phyloP scores from a whole-genome alignment of 2,329 filamentous ascomycete genomes.

The Aspergillus alliaceus region DNA sequence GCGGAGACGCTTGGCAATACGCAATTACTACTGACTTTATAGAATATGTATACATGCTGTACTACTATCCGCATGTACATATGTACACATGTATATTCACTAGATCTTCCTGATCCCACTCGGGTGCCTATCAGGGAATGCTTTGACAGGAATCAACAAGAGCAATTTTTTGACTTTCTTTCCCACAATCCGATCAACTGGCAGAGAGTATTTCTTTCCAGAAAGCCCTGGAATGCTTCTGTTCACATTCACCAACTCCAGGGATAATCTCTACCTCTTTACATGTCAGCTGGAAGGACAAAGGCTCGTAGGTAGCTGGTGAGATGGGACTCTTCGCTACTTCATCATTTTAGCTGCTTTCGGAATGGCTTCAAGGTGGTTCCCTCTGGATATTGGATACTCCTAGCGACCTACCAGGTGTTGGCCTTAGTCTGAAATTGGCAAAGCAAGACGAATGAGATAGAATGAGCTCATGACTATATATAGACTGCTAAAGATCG shows the following conservation, averaged over 20 bases:
- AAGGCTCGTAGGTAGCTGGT: background rate
- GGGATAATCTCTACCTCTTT: background rate
- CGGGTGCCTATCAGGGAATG: too few relatives aligned
- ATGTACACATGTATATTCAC: too few relatives aligned
- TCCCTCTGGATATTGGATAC: background rate
- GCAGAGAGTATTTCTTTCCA: background rate
- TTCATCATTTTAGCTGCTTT: background rate
- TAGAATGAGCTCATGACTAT: background rate
- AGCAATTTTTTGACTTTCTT: too few relatives aligned
- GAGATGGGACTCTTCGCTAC: background rate
- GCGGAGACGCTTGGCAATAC: conserved; percentile 17
- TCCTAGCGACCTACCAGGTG: background rate
- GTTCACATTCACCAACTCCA: background rate
- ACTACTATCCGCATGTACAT: too few relatives aligned
- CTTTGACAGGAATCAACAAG: too few relatives aligned
- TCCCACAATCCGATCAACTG: too few relatives aligned
- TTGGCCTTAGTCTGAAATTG: background rate
- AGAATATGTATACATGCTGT: too few relatives aligned
- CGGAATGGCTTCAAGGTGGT: background rate
- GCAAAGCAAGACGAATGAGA: background rate
- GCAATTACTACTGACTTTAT: too few relatives aligned
- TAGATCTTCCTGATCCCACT: too few relatives aligned
- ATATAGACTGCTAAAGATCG: background rate
- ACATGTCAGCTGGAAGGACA: background rate
- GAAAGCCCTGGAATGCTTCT: background rate